Percentiles rank a stretch among this genome's conserved stretches.
Conservation (phyloP, 2,329 filamentous ascomycete species). For the Pseudodiploospora longispora region DNA sequence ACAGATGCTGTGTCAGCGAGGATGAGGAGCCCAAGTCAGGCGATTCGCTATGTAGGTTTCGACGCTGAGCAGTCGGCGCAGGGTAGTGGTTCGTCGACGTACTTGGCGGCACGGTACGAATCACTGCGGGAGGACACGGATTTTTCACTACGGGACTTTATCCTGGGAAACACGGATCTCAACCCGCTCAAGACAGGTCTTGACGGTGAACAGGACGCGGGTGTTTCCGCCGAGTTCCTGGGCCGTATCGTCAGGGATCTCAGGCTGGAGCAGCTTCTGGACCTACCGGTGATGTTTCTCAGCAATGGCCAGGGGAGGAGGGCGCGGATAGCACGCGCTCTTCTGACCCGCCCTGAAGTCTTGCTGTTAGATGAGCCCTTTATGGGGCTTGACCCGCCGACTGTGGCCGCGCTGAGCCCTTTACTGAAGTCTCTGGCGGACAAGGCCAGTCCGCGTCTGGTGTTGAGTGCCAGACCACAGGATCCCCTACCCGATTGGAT, state of each 20-base stretch:
- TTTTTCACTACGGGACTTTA: constrained; percentile 73
- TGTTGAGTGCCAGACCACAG: constrained; percentile 74
- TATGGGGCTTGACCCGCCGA: constrained; percentile 88
- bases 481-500: constrained; percentile 87
- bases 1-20: constrained; percentile 48
- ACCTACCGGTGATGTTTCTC: constrained; percentile 79
- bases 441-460: constrained; percentile 58
- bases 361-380: constrained; percentile 89
- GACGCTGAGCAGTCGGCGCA: constrained; percentile 55
- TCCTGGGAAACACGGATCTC: constrained; percentile 73
- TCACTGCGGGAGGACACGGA: constrained; percentile 79
- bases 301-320: constrained; percentile 90
- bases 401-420: constrained; percentile 61
- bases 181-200: constrained; percentile 51
- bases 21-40: constrained; percentile 52
- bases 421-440: constrained; percentile 63
- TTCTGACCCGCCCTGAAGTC: constrained; percentile 71
- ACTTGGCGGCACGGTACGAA: constrained; percentile 86
- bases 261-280: constrained; percentile 57
- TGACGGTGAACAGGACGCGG: constrained; percentile 35
- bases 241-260: constrained; percentile 61
- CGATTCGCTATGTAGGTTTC: constrained; percentile 87
- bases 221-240: constrained; percentile 43
- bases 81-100: constrained; percentile 56
- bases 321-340: constrained; percentile 77